Base-by-base conservation (phyloP, 2,329 filamentous ascomycete genomes). In the Penicillium sp. region DNA sequence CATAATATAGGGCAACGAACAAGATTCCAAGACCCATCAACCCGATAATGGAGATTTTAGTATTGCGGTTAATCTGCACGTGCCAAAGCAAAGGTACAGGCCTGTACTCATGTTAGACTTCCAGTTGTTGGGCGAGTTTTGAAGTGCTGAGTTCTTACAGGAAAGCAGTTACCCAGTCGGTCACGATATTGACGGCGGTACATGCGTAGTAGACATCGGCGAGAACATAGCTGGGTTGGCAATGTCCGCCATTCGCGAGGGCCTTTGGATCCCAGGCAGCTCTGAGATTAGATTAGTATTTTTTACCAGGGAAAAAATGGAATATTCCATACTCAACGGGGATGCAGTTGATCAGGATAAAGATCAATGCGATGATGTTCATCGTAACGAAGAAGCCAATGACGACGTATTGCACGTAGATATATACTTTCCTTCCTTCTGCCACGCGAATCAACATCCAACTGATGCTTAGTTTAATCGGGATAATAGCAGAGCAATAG, bases 21-120 rank as follows among this genome's bases (percentile, higher is more conserved):
- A 76, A 71, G 29, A 77, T 75, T 57, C 75, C 77, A 29, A 80
- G 63, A 0, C 67, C 71, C 65, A 80, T 75, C 31, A 80, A 71
- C 0, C 77, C 61, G 28, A 72, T 68, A 2, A 80, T 76, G 0
- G 76, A 78, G n/a, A 77, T 60, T 59, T 80, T 80, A 21, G 75
- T 71, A n/a, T 69, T 67, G 18, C 65, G 63, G 53, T 78, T 75
- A 59, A 80, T 73, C 29, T 78, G 74, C 23, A 78, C 71, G 14
- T 77, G 71, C 61, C 70, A 72, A 42, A 79, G 63, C 21, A 79
- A 57, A 29, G 72, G 64, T 5, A 72, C 67, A 2, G 77, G 77
- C 6, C 79, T 69, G 14, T 33, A 5, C 28, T 14, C 14, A 73
- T 62, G 21, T 69, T 70, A 36, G 75, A 65, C 46, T 66, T 52